Percentiles rank a stretch among this genome's conserved stretches.
Conservation (phyloP, 2,329 filamentous ascomycete genomes). For the Teratosphaeria pseudoeucalypti region DNA sequence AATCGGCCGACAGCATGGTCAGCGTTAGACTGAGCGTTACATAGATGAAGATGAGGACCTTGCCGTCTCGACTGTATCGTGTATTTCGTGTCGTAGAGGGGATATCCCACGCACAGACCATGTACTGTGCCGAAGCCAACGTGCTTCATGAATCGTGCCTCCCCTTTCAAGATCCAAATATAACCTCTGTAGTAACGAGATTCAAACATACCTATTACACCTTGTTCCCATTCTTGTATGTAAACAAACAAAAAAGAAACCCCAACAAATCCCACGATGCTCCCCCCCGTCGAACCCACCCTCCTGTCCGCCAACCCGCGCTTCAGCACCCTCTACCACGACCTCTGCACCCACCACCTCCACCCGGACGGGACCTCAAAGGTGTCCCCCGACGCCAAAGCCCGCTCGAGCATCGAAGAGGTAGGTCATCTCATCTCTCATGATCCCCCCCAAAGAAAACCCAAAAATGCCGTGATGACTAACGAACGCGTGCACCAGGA, state of each 20-base stretch:
- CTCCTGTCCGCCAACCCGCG: constrained; percentile 31
- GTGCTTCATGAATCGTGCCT: background rate
- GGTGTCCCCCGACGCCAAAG: constrained; percentile 27
- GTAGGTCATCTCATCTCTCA: constrained; percentile 13
- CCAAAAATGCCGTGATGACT: too few species aligned
- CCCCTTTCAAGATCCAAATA: background rate
- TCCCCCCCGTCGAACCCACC: constrained; percentile 31
- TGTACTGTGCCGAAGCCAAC: background rate
- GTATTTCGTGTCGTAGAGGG: too few species aligned
- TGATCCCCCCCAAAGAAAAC: too few species aligned
- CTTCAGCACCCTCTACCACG: constrained; percentile 36
- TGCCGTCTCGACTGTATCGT: too few species aligned
- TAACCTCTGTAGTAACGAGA: too few species aligned
- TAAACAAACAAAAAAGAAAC: background rate
- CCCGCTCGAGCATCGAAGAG: constrained; percentile 28
- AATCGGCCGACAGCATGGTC: too few species aligned
- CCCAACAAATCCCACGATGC: constrained; percentile 20
- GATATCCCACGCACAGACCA: background rate
- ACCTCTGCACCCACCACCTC: constrained; percentile 33
- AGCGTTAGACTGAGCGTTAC: too few species aligned
- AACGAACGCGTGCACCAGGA: constrained; percentile 22
- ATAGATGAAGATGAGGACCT: too few species aligned
- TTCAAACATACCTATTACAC: too few species aligned
- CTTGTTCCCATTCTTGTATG: too few species aligned
- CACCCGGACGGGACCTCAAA: constrained; percentile 35